These are phyloP conservation scores for Diaporthe vaccinii DNA, from an alignment of 2,329 filamentous ascomycete species.

Conservation along the genomic window DNA sequence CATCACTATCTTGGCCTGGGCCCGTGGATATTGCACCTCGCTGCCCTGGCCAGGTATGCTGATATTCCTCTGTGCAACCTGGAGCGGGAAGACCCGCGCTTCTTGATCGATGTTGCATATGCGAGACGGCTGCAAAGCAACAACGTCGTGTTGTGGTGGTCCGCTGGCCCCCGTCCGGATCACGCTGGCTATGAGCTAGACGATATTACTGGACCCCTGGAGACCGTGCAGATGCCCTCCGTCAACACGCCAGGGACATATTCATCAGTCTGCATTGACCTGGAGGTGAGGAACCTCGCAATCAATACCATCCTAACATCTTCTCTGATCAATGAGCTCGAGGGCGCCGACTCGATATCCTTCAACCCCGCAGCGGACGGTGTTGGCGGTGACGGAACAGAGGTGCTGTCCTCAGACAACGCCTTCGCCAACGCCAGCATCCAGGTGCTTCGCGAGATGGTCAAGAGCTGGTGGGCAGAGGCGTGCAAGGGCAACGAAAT, in stretches of 20 bases:
- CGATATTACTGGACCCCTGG: constrained; percentile 84
- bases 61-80: constrained; percentile 96
- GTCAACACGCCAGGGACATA: constrained; percentile 96
- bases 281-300: constrained; percentile 92
- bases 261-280: constrained; percentile 94
- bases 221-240: constrained; percentile 90
- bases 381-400: constrained; percentile 71
- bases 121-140: constrained; percentile 90
- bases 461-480: constrained; percentile 98
- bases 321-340: constrained; percentile 95
- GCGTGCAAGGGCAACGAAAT: constrained; percentile 91
- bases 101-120: constrained; percentile 96
- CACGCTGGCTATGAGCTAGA: constrained; percentile 97
- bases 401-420: constrained; percentile 84
- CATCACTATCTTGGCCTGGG: constrained; percentile 94
- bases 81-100: constrained; percentile 92
- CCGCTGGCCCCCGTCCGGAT: constrained; percentile 85
- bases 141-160: constrained; percentile 98
- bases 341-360: constrained; percentile 87
- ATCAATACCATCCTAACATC: constrained; percentile 99
- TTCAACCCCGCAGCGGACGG: constrained; percentile 83
- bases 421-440: constrained; percentile 95
- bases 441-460: constrained; percentile 94
- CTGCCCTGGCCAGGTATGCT: constrained; percentile 89
- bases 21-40: constrained; percentile 90